Base-by-base conservation (phyloP, 2,329 filamentous ascomycete species). In the Rhinocladiella mackenziei region DNA sequence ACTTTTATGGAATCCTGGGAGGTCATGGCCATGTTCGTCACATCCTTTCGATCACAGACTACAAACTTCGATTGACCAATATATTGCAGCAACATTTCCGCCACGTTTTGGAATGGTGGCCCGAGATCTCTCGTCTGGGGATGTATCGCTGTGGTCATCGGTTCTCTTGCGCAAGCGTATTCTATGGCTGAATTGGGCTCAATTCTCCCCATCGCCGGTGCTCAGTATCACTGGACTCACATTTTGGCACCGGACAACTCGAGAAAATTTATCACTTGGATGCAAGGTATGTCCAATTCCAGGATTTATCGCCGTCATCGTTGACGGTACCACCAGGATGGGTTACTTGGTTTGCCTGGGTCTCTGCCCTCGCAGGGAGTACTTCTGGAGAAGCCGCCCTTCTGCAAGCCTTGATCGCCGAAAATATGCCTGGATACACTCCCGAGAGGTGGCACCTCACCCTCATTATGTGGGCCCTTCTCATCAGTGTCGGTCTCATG, bases 141-240 rank as follows among this genome's bases (percentile, higher is more conserved):
- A 41, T 58, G 58, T 36, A 33, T 64, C 35, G 50, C 62, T 14
- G 59, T 61, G 3, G 46, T 60, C 38, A 39, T 51, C 20, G 63
- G 63, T 22, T 56, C 58, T n/a, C 50, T 63, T 5, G 51, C 54
- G 5, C 61, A 64, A 32, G 56, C 59, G 8, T 57, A 56, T 3
- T 67, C 66, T 1, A 55, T 69, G 26, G 66, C 62, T 5, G 67
- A 70, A 47, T 55, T 70, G 57, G 62, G 62, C 1, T 67, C 67
- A 0, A 66, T 69, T 50, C 60, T 61, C 11, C 66, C 66, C 3
- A 60, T 68, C 25, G 66, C 66, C 0, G 67, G 65, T 8, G 67
- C 65, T 3, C 67, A 69, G 47, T 70, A 70, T 45, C 65, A 69
- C 48, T 70, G 66, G 66, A 69, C 65, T 4, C 58, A 50, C 34